Conservation (phyloP, 2,329 filamentous ascomycete species). For the Zasmidium citrigriseum region DNA sequence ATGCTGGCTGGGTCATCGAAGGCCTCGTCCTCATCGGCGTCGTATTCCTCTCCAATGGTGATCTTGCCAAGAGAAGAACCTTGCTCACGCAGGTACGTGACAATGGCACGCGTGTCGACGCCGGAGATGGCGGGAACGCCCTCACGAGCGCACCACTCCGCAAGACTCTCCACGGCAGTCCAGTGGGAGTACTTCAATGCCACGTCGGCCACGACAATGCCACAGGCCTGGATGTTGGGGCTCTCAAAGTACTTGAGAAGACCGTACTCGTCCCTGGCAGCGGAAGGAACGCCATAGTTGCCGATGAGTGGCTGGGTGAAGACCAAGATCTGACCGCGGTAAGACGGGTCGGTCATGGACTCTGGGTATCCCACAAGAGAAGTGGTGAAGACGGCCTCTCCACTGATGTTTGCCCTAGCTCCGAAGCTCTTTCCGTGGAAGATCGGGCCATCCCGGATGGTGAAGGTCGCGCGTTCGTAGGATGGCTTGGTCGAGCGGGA, state of each 20-base stretch:
- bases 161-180: conserved; percentile 93
- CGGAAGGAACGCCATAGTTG: conserved; percentile 95
- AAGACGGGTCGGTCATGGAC: conserved; percentile 71
- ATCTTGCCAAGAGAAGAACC: conserved; percentile 95
- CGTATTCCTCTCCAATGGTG: conserved; percentile 94
- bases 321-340: conserved; percentile 88
- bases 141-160: conserved; percentile 93
- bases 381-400: conserved; percentile 97
- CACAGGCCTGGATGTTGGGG: conserved; percentile 93
- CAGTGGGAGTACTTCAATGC: conserved; percentile 95
- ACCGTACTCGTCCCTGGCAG: conserved; percentile 79
- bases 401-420: conserved; percentile 93
- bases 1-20: conserved; percentile 95
- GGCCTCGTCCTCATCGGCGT: conserved; percentile 95
- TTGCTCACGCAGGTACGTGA: conserved; percentile 92
- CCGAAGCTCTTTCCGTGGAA: conserved; percentile 97
- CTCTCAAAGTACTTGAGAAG: conserved; percentile 98
- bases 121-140: conserved; percentile 95
- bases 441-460: conserved; percentile 91
- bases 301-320: conserved; percentile 98
- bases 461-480: conserved; percentile 84
- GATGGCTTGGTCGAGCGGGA: conserved; percentile 62
- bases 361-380: conserved; percentile 97
- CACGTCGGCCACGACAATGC: conserved; percentile 93
- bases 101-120: conserved; percentile 94